Evolutionary conservation across 768 basidiomycete genomes (phyloP).

Genomic region (Mycena vulgaris): DNA sequence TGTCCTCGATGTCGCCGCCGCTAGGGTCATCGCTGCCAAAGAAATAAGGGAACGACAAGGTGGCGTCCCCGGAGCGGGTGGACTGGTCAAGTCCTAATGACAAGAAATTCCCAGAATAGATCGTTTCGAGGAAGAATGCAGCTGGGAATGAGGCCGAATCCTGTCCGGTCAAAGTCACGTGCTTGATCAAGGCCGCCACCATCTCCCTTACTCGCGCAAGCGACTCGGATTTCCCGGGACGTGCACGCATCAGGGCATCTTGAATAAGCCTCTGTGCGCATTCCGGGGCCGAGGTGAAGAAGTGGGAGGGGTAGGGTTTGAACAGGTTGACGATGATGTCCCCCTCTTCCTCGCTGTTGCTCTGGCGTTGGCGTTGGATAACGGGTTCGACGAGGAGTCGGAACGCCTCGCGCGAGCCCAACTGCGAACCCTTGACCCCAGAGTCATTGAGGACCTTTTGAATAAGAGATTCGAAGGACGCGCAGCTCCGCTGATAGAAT

Average conservation of each 20-base stretch:
- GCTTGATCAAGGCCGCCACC: constrained; percentile 21
- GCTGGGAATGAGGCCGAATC: constrained; percentile 29
- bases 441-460: constrained; percentile 20
- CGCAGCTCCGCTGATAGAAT: constrained; percentile 24
- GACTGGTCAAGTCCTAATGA: constrained; percentile 20
- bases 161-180: neutral
- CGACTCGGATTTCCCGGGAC: constrained; percentile 22
- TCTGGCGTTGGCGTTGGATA: constrained; percentile 27
- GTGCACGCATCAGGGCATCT: constrained; percentile 22
- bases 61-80: constrained; percentile 1
- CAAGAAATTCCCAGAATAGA: constrained; percentile 36
- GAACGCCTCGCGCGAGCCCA: constrained; percentile 21
- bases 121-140: constrained; percentile 31
- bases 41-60: constrained; percentile 35
- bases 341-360: constrained; percentile 20
- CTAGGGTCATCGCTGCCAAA: constrained; percentile 31
- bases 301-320: constrained; percentile 13
- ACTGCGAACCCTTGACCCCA: constrained; percentile 8
- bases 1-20: constrained; percentile 40
- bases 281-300: constrained; percentile 26
- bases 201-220: constrained; percentile 22
- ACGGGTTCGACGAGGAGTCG: constrained; percentile 23
- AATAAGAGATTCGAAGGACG: constrained; percentile 31
- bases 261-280: constrained; percentile 32
- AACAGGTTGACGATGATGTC: constrained; percentile 22